These are phyloP conservation scores for Amanita subjunquillea DNA, from an alignment of 768 basidiomycete genomes.

Conservation along the genomic window DNA sequence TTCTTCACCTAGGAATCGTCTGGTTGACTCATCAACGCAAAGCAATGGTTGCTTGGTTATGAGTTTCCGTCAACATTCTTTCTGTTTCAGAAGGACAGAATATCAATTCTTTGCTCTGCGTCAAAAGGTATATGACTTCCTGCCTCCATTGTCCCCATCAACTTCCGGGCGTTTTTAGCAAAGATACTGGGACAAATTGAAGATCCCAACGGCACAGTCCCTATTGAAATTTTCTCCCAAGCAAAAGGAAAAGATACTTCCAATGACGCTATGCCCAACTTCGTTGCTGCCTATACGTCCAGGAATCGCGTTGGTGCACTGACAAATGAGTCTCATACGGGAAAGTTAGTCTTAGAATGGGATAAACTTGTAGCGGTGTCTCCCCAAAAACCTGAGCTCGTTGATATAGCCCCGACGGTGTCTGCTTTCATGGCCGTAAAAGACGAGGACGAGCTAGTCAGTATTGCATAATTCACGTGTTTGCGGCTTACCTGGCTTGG, in stretches of 20 bases:
- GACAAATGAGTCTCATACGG: constrained; percentile 73
- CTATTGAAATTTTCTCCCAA: constrained; percentile 68
- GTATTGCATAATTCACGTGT: constrained; percentile 18
- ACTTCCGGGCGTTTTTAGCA: constrained; percentile 31
- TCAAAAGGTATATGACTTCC: constrained; percentile 57
- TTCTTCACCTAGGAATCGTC: neutral
- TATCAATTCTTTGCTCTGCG: constrained; percentile 76
- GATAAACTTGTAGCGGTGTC: constrained; percentile 47
- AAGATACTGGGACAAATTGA: constrained; percentile 79
- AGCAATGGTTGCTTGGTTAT: constrained; percentile 97
- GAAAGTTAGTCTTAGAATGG: constrained; percentile 88
- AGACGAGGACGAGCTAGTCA: constrained; percentile 84
- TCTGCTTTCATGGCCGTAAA: constrained; percentile 79
- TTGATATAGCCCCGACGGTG: constrained; percentile 71
- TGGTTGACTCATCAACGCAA: constrained; percentile 10
- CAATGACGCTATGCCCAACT: constrained; percentile 63
- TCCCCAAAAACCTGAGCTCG: constrained; percentile 53
- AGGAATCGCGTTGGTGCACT: constrained; percentile 64
- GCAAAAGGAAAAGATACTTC: constrained; percentile 73
- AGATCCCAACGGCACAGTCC: constrained; percentile 41
- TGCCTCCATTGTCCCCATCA: constrained; percentile 2
- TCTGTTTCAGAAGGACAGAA: constrained; percentile 67
- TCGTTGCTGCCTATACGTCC: constrained; percentile 51
- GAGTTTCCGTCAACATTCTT: constrained; percentile 95
- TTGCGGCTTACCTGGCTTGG: neutral